phyloP scores from a whole-genome alignment of 2,329 filamentous ascomycete genomes.

The Fusarium nurragi region DNA sequence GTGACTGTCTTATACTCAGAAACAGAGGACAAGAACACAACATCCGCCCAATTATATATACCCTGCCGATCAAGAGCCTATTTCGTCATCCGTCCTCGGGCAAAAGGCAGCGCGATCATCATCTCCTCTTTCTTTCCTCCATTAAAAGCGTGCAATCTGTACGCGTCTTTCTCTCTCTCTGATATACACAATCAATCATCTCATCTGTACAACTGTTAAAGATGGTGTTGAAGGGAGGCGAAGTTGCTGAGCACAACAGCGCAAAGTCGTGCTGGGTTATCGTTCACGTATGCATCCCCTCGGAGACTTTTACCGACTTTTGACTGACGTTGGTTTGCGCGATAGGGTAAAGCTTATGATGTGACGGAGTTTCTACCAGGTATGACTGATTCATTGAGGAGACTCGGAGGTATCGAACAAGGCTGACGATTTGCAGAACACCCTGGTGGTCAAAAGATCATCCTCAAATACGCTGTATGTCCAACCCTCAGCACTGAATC shows the following conservation, averaged over 20 bases:
- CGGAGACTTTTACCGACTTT: constrained; percentile 11
- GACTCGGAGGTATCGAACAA: neutral
- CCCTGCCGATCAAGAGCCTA: constrained; percentile 18
- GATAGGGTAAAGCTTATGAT: constrained; percentile 81
- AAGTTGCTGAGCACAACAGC: constrained; percentile 76
- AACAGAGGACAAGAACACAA: neutral
- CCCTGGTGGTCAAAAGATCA: constrained; percentile 89
- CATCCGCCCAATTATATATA: neutral
- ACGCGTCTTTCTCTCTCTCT: neutral
- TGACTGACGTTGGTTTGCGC: constrained; percentile 27
- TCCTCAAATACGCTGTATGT: constrained; percentile 86
- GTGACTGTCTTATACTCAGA: neutral
- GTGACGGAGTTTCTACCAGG: constrained; percentile 88
- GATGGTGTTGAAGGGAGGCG: constrained; percentile 61
- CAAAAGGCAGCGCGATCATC: constrained; percentile 32
- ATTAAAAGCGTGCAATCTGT: neutral
- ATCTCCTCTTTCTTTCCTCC: neutral
- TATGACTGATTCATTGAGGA: constrained; percentile 46
- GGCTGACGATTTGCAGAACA: constrained; percentile 67
- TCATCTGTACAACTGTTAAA: constrained; percentile 20
- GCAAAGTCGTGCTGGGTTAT: constrained; percentile 92
- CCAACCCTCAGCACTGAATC: neutral
- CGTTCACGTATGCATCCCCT: constrained; percentile 69
- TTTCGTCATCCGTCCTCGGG: constrained; percentile 37
- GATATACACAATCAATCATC: neutral